These are phyloP conservation scores for Polymyxa betae DNA, from an alignment of 208 protist species.

Conservation along the genomic window DNA sequence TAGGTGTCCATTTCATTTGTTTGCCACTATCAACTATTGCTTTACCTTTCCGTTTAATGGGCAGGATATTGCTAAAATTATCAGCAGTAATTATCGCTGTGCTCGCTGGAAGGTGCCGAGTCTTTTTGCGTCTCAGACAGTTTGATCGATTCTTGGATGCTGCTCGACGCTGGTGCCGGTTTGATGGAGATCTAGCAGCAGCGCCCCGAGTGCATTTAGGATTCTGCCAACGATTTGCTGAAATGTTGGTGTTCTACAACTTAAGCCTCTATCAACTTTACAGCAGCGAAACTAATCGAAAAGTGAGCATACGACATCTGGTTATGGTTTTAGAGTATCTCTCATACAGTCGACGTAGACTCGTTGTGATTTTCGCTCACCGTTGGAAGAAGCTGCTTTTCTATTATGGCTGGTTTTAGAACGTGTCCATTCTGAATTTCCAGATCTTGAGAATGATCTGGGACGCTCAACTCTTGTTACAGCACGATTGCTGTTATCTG, in stretches of 20 bases:
- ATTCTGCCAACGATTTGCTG: not conserved
- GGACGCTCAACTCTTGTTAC: not conserved
- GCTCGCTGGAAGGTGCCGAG: not conserved
- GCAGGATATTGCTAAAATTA: not conserved
- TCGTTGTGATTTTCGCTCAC: not conserved
- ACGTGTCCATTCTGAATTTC: not conserved
- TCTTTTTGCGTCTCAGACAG: not conserved
- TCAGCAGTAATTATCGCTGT: not conserved
- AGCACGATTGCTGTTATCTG: not conserved
- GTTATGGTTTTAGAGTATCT: not conserved
- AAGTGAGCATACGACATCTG: not conserved
- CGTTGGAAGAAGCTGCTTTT: not conserved
- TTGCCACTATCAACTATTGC: too few relatives aligned
- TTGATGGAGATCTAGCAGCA: not conserved
- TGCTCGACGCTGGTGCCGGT: not conserved
- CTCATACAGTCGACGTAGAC: not conserved
- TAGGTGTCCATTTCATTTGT: too few relatives aligned
- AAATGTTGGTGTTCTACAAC: not conserved
- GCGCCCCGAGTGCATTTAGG: not conserved
- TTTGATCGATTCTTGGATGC: not conserved
- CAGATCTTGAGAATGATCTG: not conserved
- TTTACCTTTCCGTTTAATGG: too few relatives aligned
- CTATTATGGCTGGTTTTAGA: not conserved
- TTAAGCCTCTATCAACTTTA: not conserved
- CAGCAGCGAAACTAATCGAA: too few relatives aligned